These are phyloP conservation scores for Inosperma sp. DNA, from an alignment of 768 basidiomycete genomes.

Conservation along the genomic window DNA sequence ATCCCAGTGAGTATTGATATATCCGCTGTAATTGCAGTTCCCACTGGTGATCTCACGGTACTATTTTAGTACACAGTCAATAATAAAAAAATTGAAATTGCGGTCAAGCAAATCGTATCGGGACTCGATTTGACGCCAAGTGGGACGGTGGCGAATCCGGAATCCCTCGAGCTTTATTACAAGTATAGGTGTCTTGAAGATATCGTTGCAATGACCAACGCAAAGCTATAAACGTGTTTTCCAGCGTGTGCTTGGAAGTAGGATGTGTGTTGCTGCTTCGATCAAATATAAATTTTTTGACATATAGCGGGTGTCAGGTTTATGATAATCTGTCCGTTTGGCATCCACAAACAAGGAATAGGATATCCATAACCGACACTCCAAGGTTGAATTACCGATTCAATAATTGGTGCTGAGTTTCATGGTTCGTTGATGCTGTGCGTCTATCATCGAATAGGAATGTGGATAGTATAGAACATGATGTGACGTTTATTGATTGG, in stretches of 20 bases:
- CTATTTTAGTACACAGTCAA: constrained; percentile 62
- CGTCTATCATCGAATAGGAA: too few relatives aligned
- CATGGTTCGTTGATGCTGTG: too few relatives aligned
- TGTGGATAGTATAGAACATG: too few relatives aligned
- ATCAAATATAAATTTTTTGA: not conserved
- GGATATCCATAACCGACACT: too few relatives aligned
- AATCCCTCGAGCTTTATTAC: constrained; percentile 60
- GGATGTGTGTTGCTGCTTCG: too few relatives aligned
- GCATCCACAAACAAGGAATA: too few relatives aligned
- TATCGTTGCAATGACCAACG: constrained; percentile 15
- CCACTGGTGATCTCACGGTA: not conserved
- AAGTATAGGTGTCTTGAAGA: constrained; percentile 23
- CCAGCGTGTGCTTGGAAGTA: not conserved
- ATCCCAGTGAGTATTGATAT: constrained; percentile 58
- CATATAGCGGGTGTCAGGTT: not conserved
- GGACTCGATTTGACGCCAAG: constrained; percentile 60
- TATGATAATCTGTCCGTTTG: too few relatives aligned
- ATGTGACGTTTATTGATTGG: too few relatives aligned
- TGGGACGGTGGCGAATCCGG: constrained; percentile 72
- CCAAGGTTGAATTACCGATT: too few relatives aligned
- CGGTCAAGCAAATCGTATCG: constrained; percentile 74
- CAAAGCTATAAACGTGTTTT: constrained; percentile 13
- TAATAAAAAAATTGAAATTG: constrained; percentile 76
- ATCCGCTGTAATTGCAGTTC: not conserved
- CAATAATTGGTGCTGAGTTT: too few relatives aligned